phyloP scores from a whole-genome alignment of 495 filamentous ascomycete species.

The Geopyxis carbonaria region DNA sequence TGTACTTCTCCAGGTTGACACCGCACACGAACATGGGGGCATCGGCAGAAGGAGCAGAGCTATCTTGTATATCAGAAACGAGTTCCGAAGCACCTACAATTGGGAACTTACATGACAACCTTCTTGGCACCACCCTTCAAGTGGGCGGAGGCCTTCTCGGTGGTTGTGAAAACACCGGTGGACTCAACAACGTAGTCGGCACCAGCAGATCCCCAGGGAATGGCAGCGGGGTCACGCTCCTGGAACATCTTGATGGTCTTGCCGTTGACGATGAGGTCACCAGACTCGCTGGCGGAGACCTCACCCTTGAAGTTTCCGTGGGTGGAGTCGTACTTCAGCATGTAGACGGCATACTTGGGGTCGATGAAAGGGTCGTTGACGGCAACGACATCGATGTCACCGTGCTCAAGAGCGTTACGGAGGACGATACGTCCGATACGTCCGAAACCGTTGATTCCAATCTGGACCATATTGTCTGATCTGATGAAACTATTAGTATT shows the following conservation, averaged over 20 bases:
- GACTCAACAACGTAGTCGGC: constrained; percentile 96
- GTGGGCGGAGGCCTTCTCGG: constrained; percentile 84
- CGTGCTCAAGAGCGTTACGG: constrained; percentile 68
- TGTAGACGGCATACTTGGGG: constrained; percentile 92
- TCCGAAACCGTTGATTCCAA: constrained; percentile 60
- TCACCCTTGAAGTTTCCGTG: constrained; percentile 95
- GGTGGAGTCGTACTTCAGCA: constrained; percentile 96
- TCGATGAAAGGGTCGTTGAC: constrained; percentile 99
- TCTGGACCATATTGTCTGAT: constrained; percentile 24
- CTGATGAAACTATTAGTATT: too few relatives aligned
- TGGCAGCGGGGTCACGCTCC: constrained; percentile 76
- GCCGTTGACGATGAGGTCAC: constrained; percentile 74
- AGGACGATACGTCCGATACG: constrained; percentile 95
- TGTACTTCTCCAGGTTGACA: constrained; percentile 91
- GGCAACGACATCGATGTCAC: constrained; percentile 74
- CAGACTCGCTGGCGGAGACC: constrained; percentile 49
- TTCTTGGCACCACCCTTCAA: constrained; percentile 99
- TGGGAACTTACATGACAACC: constrained; percentile 56
- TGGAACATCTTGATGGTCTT: constrained; percentile 93
- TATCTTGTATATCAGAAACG: constrained; percentile 1
- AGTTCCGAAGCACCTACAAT: neutral
- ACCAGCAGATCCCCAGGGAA: constrained; percentile 79
- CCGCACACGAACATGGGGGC: constrained; percentile 99
- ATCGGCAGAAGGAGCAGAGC: constrained; percentile 92
- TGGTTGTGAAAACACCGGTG: constrained; percentile 98